Percentiles rank a stretch among this genome's conserved stretches.
Evolutionary conservation across 2,329 filamentous ascomycete species (phyloP).

Genomic region (Bretziella fagacearum): DNA sequence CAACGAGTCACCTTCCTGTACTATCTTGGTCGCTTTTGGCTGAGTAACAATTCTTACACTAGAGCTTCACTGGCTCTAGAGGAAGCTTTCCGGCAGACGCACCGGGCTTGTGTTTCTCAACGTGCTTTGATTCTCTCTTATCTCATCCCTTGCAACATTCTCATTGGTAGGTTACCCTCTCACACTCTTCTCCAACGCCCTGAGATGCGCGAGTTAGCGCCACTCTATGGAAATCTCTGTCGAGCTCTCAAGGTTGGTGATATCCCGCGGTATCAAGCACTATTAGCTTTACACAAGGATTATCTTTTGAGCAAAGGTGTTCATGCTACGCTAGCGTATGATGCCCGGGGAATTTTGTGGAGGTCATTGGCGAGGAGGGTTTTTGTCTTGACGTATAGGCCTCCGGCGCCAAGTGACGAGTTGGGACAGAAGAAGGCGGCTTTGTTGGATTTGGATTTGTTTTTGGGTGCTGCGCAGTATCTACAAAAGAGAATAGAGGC

Average conservation of each 20-base stretch:
- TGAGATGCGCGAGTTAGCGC: slow-evolving; percentile 46
- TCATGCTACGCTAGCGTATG: slow-evolving; percentile 56
- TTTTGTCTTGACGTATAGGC: slow-evolving; percentile 63
- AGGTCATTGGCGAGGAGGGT: slow-evolving; percentile 61
- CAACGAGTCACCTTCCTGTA: slow-evolving; percentile 88
- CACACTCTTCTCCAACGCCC: slow-evolving; percentile 46
- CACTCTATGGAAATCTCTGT: slow-evolving; percentile 58
- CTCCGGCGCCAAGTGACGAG: slow-evolving; percentile 35
- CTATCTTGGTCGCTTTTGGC: slow-evolving; percentile 80
- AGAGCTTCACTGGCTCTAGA: slow-evolving; percentile 61
- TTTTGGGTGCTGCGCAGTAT: slow-evolving; percentile 46
- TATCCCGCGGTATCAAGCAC: slow-evolving; percentile 53
- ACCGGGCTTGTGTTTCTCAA: slow-evolving; percentile 47
- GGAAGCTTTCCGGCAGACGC: slow-evolving; percentile 59
- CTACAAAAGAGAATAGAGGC: slow-evolving; percentile 48
- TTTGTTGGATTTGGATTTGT: slow-evolving; percentile 53
- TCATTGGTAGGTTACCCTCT: slow-evolving; percentile 70
- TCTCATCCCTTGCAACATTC: slow-evolving; percentile 65
- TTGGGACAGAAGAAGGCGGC: slow-evolving; percentile 46
- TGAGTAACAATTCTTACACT: slow-evolving; percentile 68
- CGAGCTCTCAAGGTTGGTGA: slow-evolving; percentile 56
- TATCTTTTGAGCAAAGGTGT: slow-evolving; percentile 67
- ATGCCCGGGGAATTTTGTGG: slow-evolving; percentile 71
- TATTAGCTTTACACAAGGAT: slow-evolving; percentile 44
- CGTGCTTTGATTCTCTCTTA: slow-evolving; percentile 67